Evolutionary conservation across 2,329 filamentous ascomycete species (phyloP).

Genomic region (Epichloe aotearoae): DNA sequence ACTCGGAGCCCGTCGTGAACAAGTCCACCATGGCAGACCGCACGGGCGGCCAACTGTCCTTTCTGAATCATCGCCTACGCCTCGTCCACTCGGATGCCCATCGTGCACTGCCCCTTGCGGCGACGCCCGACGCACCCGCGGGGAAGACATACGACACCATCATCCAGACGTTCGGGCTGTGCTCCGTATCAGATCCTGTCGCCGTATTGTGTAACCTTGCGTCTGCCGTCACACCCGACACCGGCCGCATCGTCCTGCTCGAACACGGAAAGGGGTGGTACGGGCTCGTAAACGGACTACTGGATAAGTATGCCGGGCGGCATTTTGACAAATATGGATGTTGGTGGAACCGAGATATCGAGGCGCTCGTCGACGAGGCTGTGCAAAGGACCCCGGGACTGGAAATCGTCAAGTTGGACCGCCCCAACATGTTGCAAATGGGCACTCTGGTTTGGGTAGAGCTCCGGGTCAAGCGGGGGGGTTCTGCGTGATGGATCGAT

Average conservation of each 20-base stretch:
- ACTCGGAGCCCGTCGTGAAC: conserved; percentile 18
- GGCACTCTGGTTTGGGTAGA: conserved; percentile 49
- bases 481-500: background rate
- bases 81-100: conserved; percentile 36
- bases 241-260: conserved; percentile 46
- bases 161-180: conserved; percentile 51
- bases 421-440: conserved; percentile 37
- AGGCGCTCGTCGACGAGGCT: conserved; percentile 38
- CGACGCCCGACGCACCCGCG: conserved; percentile 3
- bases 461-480: conserved; percentile 21
- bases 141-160: conserved; percentile 43
- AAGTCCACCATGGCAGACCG: conserved; percentile 21
- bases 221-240: conserved; percentile 34
- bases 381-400: conserved; percentile 35
- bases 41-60: conserved; percentile 24
- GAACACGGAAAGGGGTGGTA: conserved; percentile 49
- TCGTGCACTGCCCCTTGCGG: conserved; percentile 26
- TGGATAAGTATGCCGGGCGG: conserved; percentile 40
- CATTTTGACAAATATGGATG: conserved; percentile 51
- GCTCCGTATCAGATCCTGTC: conserved; percentile 45
- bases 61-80: conserved; percentile 30
- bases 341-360: conserved; percentile 56
- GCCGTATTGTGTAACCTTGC: conserved; percentile 41
- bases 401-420: conserved; percentile 40
- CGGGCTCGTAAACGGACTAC: conserved; percentile 38